Conservation (phyloP, 768 basidiomycete genomes). For the Pluteus cervinus region DNA sequence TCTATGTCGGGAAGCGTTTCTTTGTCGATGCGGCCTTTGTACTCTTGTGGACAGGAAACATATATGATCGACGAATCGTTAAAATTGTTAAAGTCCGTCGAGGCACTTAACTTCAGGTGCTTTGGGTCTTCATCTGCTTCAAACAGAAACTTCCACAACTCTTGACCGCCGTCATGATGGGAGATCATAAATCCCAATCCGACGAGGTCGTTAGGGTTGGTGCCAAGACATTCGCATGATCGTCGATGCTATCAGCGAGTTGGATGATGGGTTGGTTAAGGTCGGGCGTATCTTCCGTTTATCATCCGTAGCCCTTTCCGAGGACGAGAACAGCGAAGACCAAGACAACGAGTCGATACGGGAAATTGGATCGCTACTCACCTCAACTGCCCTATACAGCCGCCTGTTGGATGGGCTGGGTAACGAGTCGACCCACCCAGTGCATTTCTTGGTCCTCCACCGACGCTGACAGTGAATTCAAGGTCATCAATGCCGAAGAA, state of each 20-base stretch:
- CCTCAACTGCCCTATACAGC: constrained; percentile 54
- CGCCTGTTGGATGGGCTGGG: too few species aligned
- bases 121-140: too few species aligned
- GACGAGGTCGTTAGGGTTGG: constrained; percentile 25
- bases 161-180: constrained; percentile 42
- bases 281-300: constrained; percentile 51
- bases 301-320: constrained; percentile 1
- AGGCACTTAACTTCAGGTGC: constrained; percentile 40
- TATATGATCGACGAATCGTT: constrained; percentile 11
- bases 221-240: constrained; percentile 40
- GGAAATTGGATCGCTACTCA: constrained; percentile 33
- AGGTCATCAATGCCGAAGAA: constrained; percentile 7
- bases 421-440: constrained; percentile 30
- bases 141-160: constrained; percentile 44
- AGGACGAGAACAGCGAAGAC: constrained; percentile 4
- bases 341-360: constrained; percentile 12
- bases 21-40: constrained; percentile 46
- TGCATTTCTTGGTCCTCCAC: constrained; percentile 52
- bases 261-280: constrained; percentile 52
- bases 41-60: constrained; percentile 21
- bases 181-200: constrained; percentile 24
- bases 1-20: constrained; percentile 45
- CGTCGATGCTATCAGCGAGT: constrained; percentile 52
- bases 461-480: constrained; percentile 36
- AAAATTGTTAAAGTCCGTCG: constrained; percentile 40